phyloP scores from a whole-genome alignment of 139 green algal genomes.

The Chlamydomonas incerta region DNA sequence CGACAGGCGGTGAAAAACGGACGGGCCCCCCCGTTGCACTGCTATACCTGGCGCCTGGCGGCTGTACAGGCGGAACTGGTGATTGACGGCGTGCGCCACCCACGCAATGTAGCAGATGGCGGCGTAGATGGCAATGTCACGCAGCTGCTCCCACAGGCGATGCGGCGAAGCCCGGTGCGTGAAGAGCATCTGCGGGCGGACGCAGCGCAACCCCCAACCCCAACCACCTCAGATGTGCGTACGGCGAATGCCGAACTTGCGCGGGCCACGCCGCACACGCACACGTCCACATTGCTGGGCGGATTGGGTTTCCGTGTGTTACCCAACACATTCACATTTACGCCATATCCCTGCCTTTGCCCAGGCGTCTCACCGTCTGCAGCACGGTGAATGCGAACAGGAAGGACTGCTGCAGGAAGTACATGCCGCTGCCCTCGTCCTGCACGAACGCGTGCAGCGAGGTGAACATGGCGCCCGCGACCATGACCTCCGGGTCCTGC shows the following conservation, averaged over 20 bases:
- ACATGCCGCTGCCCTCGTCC: neutral
- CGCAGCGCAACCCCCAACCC: too few relatives aligned
- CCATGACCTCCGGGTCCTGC: conserved; percentile 23
- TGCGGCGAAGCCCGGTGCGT: neutral
- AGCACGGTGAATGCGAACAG: neutral
- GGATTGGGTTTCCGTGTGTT: too few relatives aligned
- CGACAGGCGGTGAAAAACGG: too few relatives aligned
- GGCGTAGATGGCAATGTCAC: neutral
- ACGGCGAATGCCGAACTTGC: too few relatives aligned
- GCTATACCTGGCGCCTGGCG: neutral
- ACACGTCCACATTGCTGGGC: too few relatives aligned
- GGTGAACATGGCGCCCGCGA: neutral
- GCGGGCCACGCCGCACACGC: too few relatives aligned
- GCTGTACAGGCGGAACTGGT: conserved; percentile 2
- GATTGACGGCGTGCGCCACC: conserved; percentile 19
- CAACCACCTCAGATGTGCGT: too few relatives aligned
- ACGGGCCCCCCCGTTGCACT: too few relatives aligned
- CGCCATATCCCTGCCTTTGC: neutral
- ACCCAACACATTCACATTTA: too few relatives aligned
- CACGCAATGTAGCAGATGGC: neutral
- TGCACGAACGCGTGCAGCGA: conserved; percentile 29
- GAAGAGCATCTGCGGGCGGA: neutral
- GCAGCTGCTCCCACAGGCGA: neutral
- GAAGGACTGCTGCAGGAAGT: neutral
- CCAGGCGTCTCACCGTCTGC: neutral